A percentile compares a stretch with the other conserved stretches of the same genome.
These are phyloP conservation scores for Purshia tridentata DNA, from an alignment of 306 rosid species.

Conservation along the genomic window DNA sequence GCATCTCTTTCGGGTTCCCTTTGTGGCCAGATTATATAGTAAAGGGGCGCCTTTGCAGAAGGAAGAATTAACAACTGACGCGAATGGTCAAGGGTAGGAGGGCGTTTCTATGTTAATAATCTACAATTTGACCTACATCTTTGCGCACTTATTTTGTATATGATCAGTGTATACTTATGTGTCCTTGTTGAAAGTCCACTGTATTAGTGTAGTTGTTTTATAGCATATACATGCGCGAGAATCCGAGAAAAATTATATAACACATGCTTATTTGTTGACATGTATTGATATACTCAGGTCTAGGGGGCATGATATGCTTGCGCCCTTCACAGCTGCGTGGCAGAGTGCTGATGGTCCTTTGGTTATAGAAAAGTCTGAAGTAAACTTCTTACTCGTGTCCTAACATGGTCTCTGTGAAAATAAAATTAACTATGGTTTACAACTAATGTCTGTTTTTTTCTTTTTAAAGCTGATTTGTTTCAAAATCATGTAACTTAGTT, in stretches of 20 bases:
- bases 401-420: background rate
- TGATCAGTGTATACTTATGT: background rate
- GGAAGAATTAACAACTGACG: conserved; percentile 40
- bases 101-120: conserved; percentile 13
- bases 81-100: conserved; percentile 49
- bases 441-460: background rate
- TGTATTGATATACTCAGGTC: conserved; percentile 46
- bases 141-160: background rate
- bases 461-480: conserved; percentile 13
- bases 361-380: conserved; percentile 84
- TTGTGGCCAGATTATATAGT: conserved; percentile 44
- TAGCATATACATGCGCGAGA: background rate
- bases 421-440: conserved; percentile 11
- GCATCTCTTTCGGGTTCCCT: conserved; percentile 38
- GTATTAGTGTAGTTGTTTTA: conserved; percentile 3
- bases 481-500: conserved; percentile 11
- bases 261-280: conserved; percentile 21
- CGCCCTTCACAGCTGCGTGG: conserved; percentile 96
- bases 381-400: conserved; percentile 18
- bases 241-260: conserved; percentile 1
- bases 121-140: background rate
- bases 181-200: conserved; percentile 23
- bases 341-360: conserved; percentile 66
- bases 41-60: conserved; percentile 53
- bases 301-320: conserved; percentile 91